phyloP scores from a whole-genome alignment of 1,284 basidiomycete species.

The Apiotrichum brassicae region DNA sequence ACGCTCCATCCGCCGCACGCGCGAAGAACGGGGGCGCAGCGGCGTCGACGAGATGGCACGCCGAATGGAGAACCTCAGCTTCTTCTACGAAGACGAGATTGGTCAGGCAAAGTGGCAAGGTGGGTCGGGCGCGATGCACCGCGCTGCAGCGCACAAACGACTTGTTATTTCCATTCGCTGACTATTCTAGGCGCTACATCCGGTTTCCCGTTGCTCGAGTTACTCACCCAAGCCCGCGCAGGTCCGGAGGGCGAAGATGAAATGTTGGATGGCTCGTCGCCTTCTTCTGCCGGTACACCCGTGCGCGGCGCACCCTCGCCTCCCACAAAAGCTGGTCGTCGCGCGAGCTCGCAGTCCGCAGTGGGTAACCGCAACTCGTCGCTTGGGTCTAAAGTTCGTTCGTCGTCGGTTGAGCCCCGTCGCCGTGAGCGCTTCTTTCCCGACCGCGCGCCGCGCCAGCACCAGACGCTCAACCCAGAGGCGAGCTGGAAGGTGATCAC shows the following conservation, averaged over 20 bases:
- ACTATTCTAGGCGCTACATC: constrained; percentile 66
- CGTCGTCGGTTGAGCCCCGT: constrained; percentile 15
- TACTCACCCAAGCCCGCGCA: constrained; percentile 58
- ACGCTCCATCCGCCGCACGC: constrained; percentile 3
- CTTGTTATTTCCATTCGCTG: too few species aligned
- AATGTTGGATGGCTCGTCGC: constrained; percentile 14
- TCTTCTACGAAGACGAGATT: constrained; percentile 49
- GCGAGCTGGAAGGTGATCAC: constrained; percentile 67
- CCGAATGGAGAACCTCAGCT: constrained; percentile 43
- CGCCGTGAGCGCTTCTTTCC: constrained; percentile 49
- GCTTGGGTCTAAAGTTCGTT: constrained; percentile 12
- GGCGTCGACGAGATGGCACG: constrained; percentile 35
- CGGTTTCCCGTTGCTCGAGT: constrained; percentile 73
- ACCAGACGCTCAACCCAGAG: constrained; percentile 63
- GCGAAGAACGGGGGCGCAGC: constrained; percentile 18
- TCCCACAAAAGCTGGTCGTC: constrained; percentile 6
- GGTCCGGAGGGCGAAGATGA: constrained; percentile 9
- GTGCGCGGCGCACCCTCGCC: constrained; percentile 6
- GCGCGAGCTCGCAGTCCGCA: constrained; percentile 17
- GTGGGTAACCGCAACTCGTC: constrained; percentile 8
- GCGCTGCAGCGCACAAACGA: background rate
- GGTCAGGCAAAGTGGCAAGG: constrained; percentile 49
- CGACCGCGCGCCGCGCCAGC: constrained; percentile 62
- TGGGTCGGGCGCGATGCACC: constrained; percentile 19
- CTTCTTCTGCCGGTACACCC: constrained; percentile 11